Conservation (phyloP, 1,139 yeast genomes). For the Yarrowia galli region DNA sequence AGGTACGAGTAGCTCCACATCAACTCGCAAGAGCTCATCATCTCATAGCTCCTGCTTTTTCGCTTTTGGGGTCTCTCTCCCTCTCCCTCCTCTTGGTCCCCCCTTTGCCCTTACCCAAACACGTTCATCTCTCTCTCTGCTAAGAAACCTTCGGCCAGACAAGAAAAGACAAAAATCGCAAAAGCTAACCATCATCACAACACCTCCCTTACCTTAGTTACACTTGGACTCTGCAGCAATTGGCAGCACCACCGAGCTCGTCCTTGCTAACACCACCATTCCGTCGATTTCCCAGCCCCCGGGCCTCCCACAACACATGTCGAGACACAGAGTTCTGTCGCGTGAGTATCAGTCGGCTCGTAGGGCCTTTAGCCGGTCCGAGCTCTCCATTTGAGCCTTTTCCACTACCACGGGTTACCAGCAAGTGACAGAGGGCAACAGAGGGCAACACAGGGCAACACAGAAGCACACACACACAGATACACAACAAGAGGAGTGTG, state of each 20-base stretch:
- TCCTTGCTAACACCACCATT: constrained; percentile 35
- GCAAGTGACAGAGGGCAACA: too few species aligned
- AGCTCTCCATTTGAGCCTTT: not conserved
- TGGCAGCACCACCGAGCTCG: constrained; percentile 36
- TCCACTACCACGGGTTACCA: too few species aligned
- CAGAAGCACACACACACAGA: too few species aligned
- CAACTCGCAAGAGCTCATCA: too few species aligned
- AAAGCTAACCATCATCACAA: constrained; percentile 34
- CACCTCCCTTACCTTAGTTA: constrained; percentile 30
- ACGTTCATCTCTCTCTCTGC: constrained; percentile 37
- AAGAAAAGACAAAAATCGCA: constrained; percentile 29
- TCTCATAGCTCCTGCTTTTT: too few species aligned
- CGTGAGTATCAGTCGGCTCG: constrained; percentile 10
- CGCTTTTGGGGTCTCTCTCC: too few species aligned
- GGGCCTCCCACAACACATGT: constrained; percentile 37
- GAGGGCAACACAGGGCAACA: too few species aligned
- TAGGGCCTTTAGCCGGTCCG: too few species aligned
- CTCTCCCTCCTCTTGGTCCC: not conserved
- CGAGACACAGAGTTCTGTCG: constrained; percentile 39
- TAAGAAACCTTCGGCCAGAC: constrained; percentile 34
- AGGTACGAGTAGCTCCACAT: too few species aligned
- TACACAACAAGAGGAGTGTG: too few species aligned
- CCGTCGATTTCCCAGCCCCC: constrained; percentile 36
- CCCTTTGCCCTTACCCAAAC: constrained; percentile 20
- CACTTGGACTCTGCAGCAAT: constrained; percentile 37